Conservation (phyloP, 2,329 filamentous ascomycete genomes). For the Aspergillus sp. region DNA sequence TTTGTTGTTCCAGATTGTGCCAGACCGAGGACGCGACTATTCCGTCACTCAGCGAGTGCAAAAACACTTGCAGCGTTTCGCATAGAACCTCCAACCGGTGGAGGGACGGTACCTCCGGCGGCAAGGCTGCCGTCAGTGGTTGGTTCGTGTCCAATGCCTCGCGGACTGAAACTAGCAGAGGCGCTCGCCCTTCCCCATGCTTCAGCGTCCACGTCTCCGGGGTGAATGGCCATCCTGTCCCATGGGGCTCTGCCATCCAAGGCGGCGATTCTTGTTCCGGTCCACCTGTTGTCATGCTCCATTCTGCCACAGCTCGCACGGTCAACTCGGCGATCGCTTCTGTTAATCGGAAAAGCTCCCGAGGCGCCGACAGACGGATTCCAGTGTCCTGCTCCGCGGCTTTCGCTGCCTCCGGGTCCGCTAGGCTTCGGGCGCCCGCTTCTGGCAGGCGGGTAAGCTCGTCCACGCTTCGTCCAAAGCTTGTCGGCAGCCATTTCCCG, state of each 20-base stretch:
- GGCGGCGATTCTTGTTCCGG: conserved; percentile 28
- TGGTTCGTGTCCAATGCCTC: conserved; percentile 66
- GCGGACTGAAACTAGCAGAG: conserved; percentile 37
- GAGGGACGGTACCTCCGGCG: conserved; percentile 52
- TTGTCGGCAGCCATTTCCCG: conserved; percentile 69
- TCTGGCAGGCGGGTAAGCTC: conserved; percentile 80
- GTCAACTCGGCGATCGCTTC: conserved; percentile 60
- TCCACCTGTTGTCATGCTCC: conserved; percentile 47
- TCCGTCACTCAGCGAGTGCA: conserved; percentile 67
- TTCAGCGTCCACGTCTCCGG: conserved; percentile 40
- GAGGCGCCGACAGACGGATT: conserved; percentile 65
- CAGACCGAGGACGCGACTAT: conserved; percentile 64
- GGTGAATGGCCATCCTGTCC: conserved; percentile 51
- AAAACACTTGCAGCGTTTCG: conserved; percentile 63
- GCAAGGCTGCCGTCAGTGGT: conserved; percentile 52
- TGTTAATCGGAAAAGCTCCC: conserved; percentile 81
- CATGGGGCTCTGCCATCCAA: conserved; percentile 42
- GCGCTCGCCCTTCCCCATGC: conserved; percentile 32
- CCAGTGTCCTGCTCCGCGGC: conserved; percentile 31
- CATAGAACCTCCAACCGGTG: conserved; percentile 66
- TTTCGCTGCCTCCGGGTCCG: conserved; percentile 13
- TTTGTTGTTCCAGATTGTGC: conserved; percentile 54
- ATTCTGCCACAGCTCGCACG: conserved; percentile 52
- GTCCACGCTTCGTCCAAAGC: conserved; percentile 76
- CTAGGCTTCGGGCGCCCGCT: conserved; percentile 62